These are phyloP conservation scores for Jackrogersella minutella DNA, from an alignment of 495 filamentous ascomycete species.

Conservation along the genomic window DNA sequence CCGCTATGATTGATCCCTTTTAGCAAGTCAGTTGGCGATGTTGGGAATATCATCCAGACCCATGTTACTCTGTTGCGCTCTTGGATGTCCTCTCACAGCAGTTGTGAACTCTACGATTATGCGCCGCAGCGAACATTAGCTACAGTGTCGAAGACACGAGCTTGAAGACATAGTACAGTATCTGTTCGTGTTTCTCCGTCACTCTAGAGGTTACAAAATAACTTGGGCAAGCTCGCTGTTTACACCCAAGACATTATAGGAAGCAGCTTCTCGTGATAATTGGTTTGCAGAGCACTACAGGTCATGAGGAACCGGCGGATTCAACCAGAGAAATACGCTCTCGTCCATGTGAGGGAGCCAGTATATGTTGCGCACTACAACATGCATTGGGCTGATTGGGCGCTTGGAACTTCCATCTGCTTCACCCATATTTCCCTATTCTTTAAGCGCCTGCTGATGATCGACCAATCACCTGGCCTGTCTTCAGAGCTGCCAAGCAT, in stretches of 20 bases:
- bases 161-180: background rate
- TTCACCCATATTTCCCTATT: slow-evolving; percentile 40
- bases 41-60: slow-evolving; percentile 5
- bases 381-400: slow-evolving; percentile 37
- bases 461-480: slow-evolving; percentile 32
- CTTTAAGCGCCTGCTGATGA: slow-evolving; percentile 35
- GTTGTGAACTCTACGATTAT: background rate
- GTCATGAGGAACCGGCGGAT: slow-evolving; percentile 24
- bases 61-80: slow-evolving; percentile 3
- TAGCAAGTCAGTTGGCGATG: background rate
- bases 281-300: background rate
- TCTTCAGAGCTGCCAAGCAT: slow-evolving; percentile 27
- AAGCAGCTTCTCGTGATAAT: background rate
- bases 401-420: slow-evolving; percentile 34
- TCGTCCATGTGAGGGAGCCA: slow-evolving; percentile 24
- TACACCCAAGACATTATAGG: background rate
- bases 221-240: background rate
- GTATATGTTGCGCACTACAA: slow-evolving; percentile 21
- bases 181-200: background rate
- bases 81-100: background rate
- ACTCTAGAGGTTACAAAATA: background rate
- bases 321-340: background rate
- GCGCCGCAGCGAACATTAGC: background rate
- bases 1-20: slow-evolving; percentile 13
- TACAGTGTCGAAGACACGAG: background rate